Conservation (phyloP, 2,329 filamentous ascomycete genomes). For the Monilinia fructigena region DNA sequence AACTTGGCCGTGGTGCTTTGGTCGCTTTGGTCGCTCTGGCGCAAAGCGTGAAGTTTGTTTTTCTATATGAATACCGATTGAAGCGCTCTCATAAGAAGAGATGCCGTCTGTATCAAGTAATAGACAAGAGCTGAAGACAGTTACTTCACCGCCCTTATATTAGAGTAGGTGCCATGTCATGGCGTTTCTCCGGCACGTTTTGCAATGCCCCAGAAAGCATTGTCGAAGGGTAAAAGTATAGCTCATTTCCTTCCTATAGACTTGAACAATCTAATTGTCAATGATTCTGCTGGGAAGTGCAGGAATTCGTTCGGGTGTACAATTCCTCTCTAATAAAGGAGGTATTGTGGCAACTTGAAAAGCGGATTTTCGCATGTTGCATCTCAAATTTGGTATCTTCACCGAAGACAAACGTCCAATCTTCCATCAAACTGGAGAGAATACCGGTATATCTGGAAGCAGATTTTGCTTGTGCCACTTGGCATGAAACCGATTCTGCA, state of each 20-base stretch:
- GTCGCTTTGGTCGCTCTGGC: no score
- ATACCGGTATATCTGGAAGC: neutral
- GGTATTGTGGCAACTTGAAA: neutral
- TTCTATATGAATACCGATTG: neutral
- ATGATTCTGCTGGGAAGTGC: neutral
- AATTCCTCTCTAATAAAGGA: neutral
- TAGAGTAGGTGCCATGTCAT: neutral
- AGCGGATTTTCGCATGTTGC: neutral
- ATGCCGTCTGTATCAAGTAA: neutral
- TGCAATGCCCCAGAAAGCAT: neutral
- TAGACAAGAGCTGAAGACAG: neutral
- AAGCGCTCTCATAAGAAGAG: neutral
- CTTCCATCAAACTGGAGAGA: neutral
- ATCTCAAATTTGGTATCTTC: neutral
- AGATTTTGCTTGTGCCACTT: neutral
- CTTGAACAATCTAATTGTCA: neutral
- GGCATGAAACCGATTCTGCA: constrained; percentile 11
- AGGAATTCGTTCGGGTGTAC: neutral
- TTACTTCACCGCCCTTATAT: constrained; percentile 8
- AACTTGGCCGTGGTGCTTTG: no score
- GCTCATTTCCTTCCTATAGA: neutral
- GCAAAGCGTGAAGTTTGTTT: neutral
- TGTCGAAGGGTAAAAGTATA: neutral
- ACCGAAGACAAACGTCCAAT: neutral
- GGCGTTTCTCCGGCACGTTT: constrained; percentile 6